Conservation (phyloP, 1,284 basidiomycete genomes). For the Cutaneotrichosporon mucoides region DNA sequence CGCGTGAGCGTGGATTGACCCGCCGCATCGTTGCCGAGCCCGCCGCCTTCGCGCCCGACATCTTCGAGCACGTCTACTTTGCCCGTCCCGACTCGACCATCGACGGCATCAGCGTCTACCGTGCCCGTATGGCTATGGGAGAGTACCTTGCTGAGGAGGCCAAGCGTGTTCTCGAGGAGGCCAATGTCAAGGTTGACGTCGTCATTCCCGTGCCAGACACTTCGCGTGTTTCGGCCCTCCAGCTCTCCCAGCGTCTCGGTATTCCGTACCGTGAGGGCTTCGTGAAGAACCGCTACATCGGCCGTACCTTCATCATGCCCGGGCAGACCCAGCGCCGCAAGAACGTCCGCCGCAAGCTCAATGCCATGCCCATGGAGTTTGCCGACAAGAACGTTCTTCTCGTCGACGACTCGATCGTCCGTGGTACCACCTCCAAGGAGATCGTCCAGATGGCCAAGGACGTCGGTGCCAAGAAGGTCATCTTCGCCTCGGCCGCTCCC, state of each 20-base stretch:
- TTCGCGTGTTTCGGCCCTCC: constrained; percentile 89
- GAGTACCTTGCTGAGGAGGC: constrained; percentile 90
- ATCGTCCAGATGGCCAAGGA: constrained; percentile 99
- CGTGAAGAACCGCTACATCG: constrained; percentile 98
- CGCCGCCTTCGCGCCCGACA: constrained; percentile 88
- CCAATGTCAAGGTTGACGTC: constrained; percentile 76
- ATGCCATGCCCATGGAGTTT: constrained; percentile 99
- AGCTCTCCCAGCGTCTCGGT: constrained; percentile 83
- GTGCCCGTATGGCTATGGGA: constrained; percentile 99
- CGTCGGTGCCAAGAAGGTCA: constrained; percentile 95
- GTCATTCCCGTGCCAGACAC: constrained; percentile 99
- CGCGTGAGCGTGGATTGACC: constrained; percentile 62
- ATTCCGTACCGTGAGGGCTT: constrained; percentile 98
- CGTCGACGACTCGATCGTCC: constrained; percentile 98
- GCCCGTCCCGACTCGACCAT: constrained; percentile 96
- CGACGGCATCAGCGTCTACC: constrained; percentile 95
- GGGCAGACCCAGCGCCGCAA: constrained; percentile 84
- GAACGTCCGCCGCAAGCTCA: constrained; percentile 93
- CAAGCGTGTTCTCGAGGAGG: constrained; percentile 64
- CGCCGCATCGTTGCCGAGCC: constrained; percentile 68
- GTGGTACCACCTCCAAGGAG: constrained; percentile 97
- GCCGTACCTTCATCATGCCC: constrained; percentile 99
- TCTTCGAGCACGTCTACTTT: constrained; percentile 99
- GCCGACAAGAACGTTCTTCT: constrained; percentile 86
- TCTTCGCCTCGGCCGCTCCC: constrained; percentile 95